A percentile compares a stretch with the other conserved stretches of the same genome.
phyloP scores from a whole-genome alignment of 768 basidiomycete genomes.

The Lentinula aciculospora region DNA sequence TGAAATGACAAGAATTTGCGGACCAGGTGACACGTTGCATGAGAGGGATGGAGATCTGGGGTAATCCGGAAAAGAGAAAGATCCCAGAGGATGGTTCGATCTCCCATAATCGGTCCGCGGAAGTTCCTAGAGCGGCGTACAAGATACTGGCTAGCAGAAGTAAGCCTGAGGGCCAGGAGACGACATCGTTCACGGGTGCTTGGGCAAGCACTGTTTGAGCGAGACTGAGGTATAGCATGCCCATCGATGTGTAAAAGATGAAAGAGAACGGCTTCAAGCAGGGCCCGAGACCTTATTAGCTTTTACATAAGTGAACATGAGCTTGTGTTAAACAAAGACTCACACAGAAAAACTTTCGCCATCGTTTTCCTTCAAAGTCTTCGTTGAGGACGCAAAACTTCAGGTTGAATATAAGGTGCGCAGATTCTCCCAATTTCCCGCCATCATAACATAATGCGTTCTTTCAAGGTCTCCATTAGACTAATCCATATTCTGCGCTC shows the following conservation, averaged over 20 bases:
- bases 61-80: conserved; percentile 18
- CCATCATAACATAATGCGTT: no score
- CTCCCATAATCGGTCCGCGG: conserved; percentile 19
- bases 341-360: neutral
- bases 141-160: conserved; percentile 23
- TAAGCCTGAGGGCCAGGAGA: conserved; percentile 22
- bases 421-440: no score
- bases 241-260: neutral
- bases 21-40: conserved; percentile 20
- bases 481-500: neutral
- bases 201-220: conserved; percentile 15
- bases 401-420: neutral
- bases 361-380: neutral
- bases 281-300: neutral
- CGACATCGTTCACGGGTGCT: conserved; percentile 23
- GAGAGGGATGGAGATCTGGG: conserved; percentile 16
- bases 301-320: neutral
- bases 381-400: neutral
- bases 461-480: no score
- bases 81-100: conserved; percentile 20
- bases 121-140: conserved; percentile 20
- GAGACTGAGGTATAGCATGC: neutral
- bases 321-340: neutral
- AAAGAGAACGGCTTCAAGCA: neutral
- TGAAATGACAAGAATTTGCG: conserved; percentile 20